phyloP scores from a whole-genome alignment of 176 grass and related monocot species.

The Phoenix dactylifera region DNA sequence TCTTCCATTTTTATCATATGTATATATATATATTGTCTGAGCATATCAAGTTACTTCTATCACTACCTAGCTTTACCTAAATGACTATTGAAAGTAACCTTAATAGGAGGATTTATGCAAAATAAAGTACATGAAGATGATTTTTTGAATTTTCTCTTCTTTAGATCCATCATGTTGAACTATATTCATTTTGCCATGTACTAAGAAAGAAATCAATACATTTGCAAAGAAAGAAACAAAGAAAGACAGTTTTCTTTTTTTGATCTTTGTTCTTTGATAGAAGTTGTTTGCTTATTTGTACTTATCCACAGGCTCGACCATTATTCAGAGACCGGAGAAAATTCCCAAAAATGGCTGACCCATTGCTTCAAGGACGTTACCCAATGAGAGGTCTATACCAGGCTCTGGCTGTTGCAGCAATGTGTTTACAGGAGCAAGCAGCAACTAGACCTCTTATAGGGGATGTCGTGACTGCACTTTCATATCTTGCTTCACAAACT shows the following conservation, averaged over 20 bases:
- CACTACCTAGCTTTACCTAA: too few relatives aligned
- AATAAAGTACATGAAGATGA: too few relatives aligned
- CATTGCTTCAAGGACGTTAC: constrained; percentile 63
- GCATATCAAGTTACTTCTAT: not conserved
- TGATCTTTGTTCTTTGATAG: too few relatives aligned
- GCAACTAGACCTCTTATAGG: constrained; percentile 84
- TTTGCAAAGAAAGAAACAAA: too few relatives aligned
- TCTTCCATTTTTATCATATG: not conserved
- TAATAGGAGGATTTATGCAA: too few relatives aligned
- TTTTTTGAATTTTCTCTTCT: not conserved
- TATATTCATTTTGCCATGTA: too few relatives aligned
- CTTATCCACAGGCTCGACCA: constrained; percentile 75
- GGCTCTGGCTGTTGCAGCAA: constrained; percentile 91
- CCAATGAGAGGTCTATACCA: constrained; percentile 96
- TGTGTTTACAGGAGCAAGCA: constrained; percentile 98
- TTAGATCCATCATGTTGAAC: not conserved
- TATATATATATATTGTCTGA: not conserved
- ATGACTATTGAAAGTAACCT: too few relatives aligned
- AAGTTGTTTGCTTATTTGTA: too few relatives aligned
- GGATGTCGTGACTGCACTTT: constrained; percentile 94
- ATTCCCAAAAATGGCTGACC: constrained; percentile 94
- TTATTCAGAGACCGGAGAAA: constrained; percentile 91
- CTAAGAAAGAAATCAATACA: too few relatives aligned
- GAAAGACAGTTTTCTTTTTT: too few relatives aligned
- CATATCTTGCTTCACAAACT: constrained; percentile 90